Conservation (phyloP, 345 rosid genomes). For the Ceriops zippeliana region DNA sequence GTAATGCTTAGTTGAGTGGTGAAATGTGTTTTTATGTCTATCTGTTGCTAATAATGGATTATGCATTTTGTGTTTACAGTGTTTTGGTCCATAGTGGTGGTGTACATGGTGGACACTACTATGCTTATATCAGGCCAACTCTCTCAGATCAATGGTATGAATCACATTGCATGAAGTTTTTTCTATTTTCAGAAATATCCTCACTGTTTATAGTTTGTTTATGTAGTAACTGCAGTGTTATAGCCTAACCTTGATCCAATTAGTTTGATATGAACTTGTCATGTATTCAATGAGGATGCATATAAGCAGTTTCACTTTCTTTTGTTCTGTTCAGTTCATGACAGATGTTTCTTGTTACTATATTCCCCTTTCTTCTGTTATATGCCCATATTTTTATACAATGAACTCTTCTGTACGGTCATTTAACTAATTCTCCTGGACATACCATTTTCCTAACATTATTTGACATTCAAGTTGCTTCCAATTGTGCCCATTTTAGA, state of each 20-base stretch:
- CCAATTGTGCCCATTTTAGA: neutral
- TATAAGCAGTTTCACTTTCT: neutral
- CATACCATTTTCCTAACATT: neutral
- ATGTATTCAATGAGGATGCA: neutral
- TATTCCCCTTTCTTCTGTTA: too few species aligned
- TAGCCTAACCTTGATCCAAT: neutral
- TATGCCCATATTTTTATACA: neutral
- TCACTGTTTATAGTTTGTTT: neutral
- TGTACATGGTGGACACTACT: constrained; percentile 96
- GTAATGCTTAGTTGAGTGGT: too few species aligned
- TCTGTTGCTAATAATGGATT: neutral
- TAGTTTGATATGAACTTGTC: neutral
- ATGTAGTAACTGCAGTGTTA: neutral
- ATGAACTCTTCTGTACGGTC: neutral
- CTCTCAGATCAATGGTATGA: constrained; percentile 90
- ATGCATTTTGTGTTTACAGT: constrained; percentile 39
- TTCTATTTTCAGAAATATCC: neutral
- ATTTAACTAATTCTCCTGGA: neutral
- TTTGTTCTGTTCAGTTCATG: neutral
- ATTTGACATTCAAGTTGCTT: neutral
- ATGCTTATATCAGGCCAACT: constrained; percentile 96
- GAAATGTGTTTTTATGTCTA: neutral
- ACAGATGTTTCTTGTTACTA: too few species aligned
- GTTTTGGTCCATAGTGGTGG: constrained; percentile 98
- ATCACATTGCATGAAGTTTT: neutral